Base-by-base conservation (phyloP, 2,329 filamentous ascomycete genomes). In the Davidsoniella eucalypti region DNA sequence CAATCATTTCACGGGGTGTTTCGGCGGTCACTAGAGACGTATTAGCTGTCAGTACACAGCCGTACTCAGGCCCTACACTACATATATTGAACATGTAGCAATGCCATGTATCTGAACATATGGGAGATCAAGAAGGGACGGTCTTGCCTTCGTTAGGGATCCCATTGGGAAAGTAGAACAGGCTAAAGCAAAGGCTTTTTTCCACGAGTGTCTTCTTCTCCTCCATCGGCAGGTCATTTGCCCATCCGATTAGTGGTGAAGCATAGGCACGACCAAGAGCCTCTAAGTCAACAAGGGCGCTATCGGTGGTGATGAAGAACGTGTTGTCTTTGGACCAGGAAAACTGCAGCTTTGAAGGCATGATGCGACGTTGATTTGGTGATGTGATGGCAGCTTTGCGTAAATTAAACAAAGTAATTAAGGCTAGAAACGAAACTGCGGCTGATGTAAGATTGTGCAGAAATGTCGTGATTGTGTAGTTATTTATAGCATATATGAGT, bases 301-400 rank as follows among this genome's bases (percentile, higher is more conserved):
- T 70, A 58, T 82, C 72, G 37, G 76, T 81, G 25, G 78, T 82
- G 61, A 81, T 65, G 56, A 79, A 63, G 61, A 76, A 81, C 8
- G 29, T 33, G 51, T 69, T 67, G 55, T 71, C 68, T 41, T 67
- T 66, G 56, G 68, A 69, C 73, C 73, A 76, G 54, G 65, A 26
- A 17, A 17, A 8, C 21, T 23, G 18, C 42, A 29, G 23, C 23
- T 44, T 44, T 41, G n/a, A 41, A 8, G 38, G 10, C 14, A 17
- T 17, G 38, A 21, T 21, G n/a, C 1, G 38, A 41, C 14, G 8
- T 12, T 16, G 8, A 16, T 10, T n/a, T 41, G 8, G 17, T 2
- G 6, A 12, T 33, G 9, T 12, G 21, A 23, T 5, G 21, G 5
- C 18, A 18, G 18, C 5, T 23, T 23, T 23, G 5, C 21, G 21